Evolutionary conservation across 345 rosid genomes (phyloP).

Genomic region (Lagerstroemia speciosa): DNA sequence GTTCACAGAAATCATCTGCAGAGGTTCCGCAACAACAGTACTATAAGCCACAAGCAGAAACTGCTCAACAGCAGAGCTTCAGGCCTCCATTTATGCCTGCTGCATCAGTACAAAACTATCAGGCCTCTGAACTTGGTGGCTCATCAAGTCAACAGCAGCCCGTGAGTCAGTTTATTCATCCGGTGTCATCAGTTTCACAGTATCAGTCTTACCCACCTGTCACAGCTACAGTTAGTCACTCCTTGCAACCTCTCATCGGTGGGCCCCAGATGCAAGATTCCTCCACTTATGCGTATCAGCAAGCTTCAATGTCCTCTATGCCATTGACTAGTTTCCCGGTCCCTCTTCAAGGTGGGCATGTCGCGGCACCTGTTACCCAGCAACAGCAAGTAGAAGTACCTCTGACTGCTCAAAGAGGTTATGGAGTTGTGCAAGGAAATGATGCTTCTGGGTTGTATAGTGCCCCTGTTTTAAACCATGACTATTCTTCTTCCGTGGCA

Average conservation of each 20-base stretch:
- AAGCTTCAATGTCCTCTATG: conserved; percentile 27
- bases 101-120: conserved; percentile 29
- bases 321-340: conserved; percentile 22
- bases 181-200: conserved; percentile 26
- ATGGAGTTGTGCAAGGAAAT: conserved; percentile 33
- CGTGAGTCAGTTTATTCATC: conserved; percentile 43
- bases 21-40: conserved; percentile 26
- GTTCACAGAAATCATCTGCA: conserved; percentile 31
- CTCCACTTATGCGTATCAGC: conserved; percentile 36
- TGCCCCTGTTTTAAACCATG: conserved; percentile 34
- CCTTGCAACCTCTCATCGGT: conserved; percentile 32
- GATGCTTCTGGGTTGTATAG: conserved; percentile 32
- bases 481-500: conserved; percentile 23
- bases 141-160: conserved; percentile 29
- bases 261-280: conserved; percentile 40
- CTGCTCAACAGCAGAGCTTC: conserved; percentile 13
- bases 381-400: conserved; percentile 48
- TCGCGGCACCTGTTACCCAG: conserved; percentile 44
- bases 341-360: conserved; percentile 48
- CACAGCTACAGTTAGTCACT: conserved; percentile 27
- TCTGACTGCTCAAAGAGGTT: conserved; percentile 29
- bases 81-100: conserved; percentile 31
- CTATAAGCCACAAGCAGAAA: neutral
- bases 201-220: conserved; percentile 36
- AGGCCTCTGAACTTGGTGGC: conserved; percentile 28